Base-by-base conservation (phyloP, 169 alveolate genomes). In the Plasmodium adleri region DNA sequence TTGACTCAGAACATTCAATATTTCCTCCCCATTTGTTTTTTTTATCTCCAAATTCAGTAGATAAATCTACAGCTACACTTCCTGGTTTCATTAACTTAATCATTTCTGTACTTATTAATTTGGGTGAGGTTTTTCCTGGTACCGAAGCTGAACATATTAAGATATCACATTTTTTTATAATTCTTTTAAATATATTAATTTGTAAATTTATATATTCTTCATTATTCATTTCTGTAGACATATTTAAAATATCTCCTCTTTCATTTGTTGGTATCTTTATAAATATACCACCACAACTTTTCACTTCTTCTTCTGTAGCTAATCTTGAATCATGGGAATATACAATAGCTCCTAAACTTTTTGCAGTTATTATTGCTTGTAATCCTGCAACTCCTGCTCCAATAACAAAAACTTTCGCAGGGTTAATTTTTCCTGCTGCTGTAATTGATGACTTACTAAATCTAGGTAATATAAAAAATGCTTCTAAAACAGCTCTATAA, bases 361-460 rank as follows among this genome's bases (percentile, higher is more conserved):
- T 92, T 20, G 98, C 98, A 39, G 98, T 97, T n/a, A 98, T 98
- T 80, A 97, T 97, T 12, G 99, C 99, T 64, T 97, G 97, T 43
- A 98, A 95, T 9, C 99, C 99, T 5, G 99, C 99, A 12, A 98
- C 99, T 20, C 99, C 99, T 24, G 98, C 99, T 56, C 99, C 99
- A 60, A 98, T 94, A 50, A 98, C 97, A 72, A 98, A 88, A 59
- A 98, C 99, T 72, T 94, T 95, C 17, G 99, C 98, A 6, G 99
- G 98, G 83, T 94, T 97, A 56, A 96, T 94, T 85, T 93, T 95
- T 47, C 99, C 99, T 12, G 99, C 98, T 39, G 99, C 99, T 22
- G 99, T 97, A 86, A 95, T 95, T 32, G 97, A 94, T 1, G 97
- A 94, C 63, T 95, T 95, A 88, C 97, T 92, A 87, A 96, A 96